These are phyloP conservation scores for Apocynum venetum DNA, from an alignment of 257 asterid species.

Conservation along the genomic window DNA sequence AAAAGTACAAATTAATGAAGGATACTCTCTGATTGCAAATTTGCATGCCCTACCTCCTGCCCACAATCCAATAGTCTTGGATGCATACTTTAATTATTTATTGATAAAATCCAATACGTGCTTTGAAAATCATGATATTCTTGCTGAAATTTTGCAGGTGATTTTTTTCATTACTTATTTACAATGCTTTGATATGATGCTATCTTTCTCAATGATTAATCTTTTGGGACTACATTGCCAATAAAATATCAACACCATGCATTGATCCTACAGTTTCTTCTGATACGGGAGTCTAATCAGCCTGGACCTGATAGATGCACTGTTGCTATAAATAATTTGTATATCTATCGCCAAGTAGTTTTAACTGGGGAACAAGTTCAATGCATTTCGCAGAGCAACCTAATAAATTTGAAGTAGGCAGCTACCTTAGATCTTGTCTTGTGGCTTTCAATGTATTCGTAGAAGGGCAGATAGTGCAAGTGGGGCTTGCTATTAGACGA, in stretches of 20 bases:
- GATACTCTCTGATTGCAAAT: background rate
- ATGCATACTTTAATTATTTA: background rate
- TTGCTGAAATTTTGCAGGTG: no score
- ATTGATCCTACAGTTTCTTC: background rate
- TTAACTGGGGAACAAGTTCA: no score
- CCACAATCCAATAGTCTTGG: background rate
- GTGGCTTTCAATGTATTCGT: no score
- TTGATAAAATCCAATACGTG: background rate
- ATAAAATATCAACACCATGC: background rate
- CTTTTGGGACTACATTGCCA: background rate
- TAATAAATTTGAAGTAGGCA: no score
- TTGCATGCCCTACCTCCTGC: background rate
- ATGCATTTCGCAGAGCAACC: no score
- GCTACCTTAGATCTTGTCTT: no score
- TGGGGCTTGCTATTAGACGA: no score
- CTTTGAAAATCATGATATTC: no score
- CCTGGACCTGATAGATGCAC: background rate
- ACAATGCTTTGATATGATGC: background rate
- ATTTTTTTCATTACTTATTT: background rate
- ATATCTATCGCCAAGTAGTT: no score
- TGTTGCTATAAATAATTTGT: background rate
- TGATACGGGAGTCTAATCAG: background rate
- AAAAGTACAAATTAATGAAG: background rate
- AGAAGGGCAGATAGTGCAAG: no score
- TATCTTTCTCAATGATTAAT: background rate